A percentile compares a stretch with the other conserved stretches of the same genome.
These are phyloP conservation scores for Tephrocybe sp. DNA, from an alignment of 768 basidiomycete genomes.

Conservation along the genomic window DNA sequence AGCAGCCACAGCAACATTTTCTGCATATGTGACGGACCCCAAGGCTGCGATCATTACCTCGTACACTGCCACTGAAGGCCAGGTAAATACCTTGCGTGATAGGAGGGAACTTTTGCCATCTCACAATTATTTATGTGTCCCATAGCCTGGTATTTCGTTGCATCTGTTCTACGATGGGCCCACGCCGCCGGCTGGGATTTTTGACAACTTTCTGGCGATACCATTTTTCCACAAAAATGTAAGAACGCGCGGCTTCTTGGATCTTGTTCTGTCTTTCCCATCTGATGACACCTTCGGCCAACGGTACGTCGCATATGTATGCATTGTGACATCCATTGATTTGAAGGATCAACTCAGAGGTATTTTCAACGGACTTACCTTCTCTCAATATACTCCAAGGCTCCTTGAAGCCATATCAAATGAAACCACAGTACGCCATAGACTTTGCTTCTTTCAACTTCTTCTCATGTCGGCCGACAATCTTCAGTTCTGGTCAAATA, in stretches of 20 bases:
- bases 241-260: slow-evolving; percentile 36
- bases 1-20: slow-evolving; percentile 40
- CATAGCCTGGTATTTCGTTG: slow-evolving; percentile 19
- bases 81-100: slow-evolving; percentile 22
- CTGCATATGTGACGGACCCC: slow-evolving; percentile 41
- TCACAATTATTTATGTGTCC: neutral
- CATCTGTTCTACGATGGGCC: slow-evolving; percentile 62
- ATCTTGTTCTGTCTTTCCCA: slow-evolving; percentile 37
- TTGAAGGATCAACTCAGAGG: neutral
- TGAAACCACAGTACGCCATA: slow-evolving; percentile 35
- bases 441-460: neutral
- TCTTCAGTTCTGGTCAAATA: slow-evolving; percentile 43
- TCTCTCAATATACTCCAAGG: slow-evolving; percentile 30
- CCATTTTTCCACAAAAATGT: slow-evolving; percentile 37
- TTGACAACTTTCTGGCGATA: slow-evolving; percentile 50
- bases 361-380: slow-evolving; percentile 21
- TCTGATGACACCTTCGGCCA: slow-evolving; percentile 29
- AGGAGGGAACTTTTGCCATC: no score
- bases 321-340: neutral
- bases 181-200: slow-evolving; percentile 44
- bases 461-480: neutral
- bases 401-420: slow-evolving; percentile 43
- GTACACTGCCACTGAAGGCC: slow-evolving; percentile 33
- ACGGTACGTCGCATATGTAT: slow-evolving; percentile 15
- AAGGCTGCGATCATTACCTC: slow-evolving; percentile 50